phyloP scores from a whole-genome alignment of 345 rosid genomes.

The Rhodomyrtus tomentosa region DNA sequence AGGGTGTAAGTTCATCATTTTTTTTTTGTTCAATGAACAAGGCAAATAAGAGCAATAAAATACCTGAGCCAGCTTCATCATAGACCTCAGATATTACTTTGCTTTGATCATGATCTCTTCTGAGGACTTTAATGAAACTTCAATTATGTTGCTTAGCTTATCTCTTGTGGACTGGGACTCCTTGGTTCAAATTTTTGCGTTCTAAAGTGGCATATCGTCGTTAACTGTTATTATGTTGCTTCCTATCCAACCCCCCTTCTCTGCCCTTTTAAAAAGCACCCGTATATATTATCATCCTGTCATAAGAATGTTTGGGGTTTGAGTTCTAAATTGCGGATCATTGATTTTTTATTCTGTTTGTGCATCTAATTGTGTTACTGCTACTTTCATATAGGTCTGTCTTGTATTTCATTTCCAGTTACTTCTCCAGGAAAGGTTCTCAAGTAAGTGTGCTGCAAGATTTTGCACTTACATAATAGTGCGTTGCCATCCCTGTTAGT shows the following conservation, averaged over 20 bases:
- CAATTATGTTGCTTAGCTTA: not conserved
- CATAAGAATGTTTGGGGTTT: not conserved
- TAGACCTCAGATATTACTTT: too few species aligned
- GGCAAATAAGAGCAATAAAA: not conserved
- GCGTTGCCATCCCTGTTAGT: not conserved
- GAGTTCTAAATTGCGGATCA: not conserved
- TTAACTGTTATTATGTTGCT: not conserved
- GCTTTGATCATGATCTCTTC: not conserved
- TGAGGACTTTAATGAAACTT: not conserved
- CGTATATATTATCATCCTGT: not conserved
- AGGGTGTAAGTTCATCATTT: not conserved
- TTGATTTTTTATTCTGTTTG: not conserved
- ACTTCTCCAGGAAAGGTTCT: conserved; percentile 71
- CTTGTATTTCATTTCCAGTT: conserved; percentile 69
- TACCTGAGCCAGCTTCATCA: not conserved
- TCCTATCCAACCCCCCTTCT: not conserved
- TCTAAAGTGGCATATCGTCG: not conserved
- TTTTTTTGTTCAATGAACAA: too few species aligned
- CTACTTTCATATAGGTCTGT: conserved; percentile 28
- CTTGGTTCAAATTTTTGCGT: not conserved
- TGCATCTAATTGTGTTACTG: not conserved
- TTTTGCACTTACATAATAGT: not conserved
- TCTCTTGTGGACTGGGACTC: not conserved
- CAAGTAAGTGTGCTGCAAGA: conserved; percentile 44
- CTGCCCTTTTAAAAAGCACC: not conserved